Conservation (phyloP, 164 flowering plant genomes). For the Taxillus chinensis region DNA sequence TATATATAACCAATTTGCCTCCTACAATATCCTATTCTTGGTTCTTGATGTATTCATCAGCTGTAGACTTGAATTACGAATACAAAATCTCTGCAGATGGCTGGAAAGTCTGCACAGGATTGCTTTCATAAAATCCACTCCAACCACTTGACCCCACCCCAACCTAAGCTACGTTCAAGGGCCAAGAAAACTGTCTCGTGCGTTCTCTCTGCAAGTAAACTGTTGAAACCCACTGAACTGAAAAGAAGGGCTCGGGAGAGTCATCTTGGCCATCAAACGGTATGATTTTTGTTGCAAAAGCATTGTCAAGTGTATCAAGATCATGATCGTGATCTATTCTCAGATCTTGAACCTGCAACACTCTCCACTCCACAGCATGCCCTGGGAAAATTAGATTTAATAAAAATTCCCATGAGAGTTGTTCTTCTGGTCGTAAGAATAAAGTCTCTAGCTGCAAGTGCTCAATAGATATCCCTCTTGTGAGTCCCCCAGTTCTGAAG, state of each 20-base stretch:
- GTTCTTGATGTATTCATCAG: too few species aligned
- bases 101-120: slow-evolving; percentile 85
- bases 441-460: slow-evolving; percentile 29
- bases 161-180: slow-evolving; percentile 44
- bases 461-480: slow-evolving; percentile 18
- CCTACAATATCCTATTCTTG: too few species aligned
- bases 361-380: slow-evolving; percentile 36
- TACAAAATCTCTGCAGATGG: slow-evolving; percentile 39
- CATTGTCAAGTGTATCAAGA: slow-evolving; percentile 29
- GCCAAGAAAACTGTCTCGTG: slow-evolving; percentile 21
- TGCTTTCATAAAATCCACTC: slow-evolving; percentile 70
- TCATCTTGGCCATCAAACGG: slow-evolving; percentile 38
- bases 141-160: slow-evolving; percentile 52
- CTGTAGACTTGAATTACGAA: too few species aligned
- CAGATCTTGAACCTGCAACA: slow-evolving; percentile 46
- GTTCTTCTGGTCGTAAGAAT: slow-evolving; percentile 28
- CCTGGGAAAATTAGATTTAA: slow-evolving; percentile 15
- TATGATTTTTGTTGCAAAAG: slow-evolving; percentile 45
- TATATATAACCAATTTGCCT: too few species aligned
- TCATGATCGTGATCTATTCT: slow-evolving; percentile 50
- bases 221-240: slow-evolving; percentile 31
- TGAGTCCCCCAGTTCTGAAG: slow-evolving; percentile 76
- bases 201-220: slow-evolving; percentile 46
- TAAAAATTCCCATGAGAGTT: slow-evolving; percentile 19
- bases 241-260: slow-evolving; percentile 33